A percentile compares a stretch with the other conserved stretches of the same genome.
These are phyloP conservation scores for Colletotrichum echinochloae DNA, from an alignment of 2,329 filamentous ascomycete species.

Conservation along the genomic window DNA sequence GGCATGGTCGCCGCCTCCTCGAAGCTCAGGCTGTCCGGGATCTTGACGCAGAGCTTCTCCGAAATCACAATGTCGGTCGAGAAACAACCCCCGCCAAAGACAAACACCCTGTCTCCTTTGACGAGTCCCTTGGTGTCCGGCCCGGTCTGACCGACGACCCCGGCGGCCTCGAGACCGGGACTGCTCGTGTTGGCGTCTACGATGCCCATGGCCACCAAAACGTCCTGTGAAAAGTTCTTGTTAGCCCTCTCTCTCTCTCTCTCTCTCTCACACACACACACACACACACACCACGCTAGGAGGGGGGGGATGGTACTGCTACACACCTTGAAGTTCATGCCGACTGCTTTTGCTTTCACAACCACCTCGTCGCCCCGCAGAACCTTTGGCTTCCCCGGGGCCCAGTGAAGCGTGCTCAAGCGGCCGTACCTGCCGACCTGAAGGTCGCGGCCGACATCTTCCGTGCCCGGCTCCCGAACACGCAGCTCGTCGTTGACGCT, in stretches of 20 bases:
- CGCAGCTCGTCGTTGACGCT: conserved; percentile 11
- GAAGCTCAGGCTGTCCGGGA: conserved; percentile 52
- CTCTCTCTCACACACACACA: too few species aligned
- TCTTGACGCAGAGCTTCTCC: conserved; percentile 43
- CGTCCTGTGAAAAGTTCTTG: conserved; percentile 6
- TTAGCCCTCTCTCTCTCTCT: too few species aligned
- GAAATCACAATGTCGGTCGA: conserved; percentile 16
- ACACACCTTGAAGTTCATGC: conserved; percentile 34
- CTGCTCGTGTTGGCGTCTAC: conserved; percentile 31
- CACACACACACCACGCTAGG: conserved; percentile 42
- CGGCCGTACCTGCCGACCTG: conserved; percentile 20
- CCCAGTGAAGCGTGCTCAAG: conserved; percentile 25
- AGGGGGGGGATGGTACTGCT: conserved; percentile 44
- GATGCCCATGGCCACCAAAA: conserved; percentile 44
- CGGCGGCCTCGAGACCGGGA: conserved; percentile 48
- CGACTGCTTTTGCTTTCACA: conserved; percentile 13
- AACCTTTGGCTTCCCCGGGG: not conserved
- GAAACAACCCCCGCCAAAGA: conserved; percentile 24
- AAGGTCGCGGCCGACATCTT: not conserved
- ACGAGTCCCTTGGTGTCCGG: conserved; percentile 45
- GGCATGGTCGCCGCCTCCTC: conserved; percentile 53
- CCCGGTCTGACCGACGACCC: conserved; percentile 48
- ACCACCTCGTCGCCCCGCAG: conserved; percentile 16
- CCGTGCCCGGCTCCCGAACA: too few species aligned
- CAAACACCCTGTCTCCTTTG: conserved; percentile 42